Conservation (phyloP, 768 basidiomycete genomes). For the Tylopilus felleus region DNA sequence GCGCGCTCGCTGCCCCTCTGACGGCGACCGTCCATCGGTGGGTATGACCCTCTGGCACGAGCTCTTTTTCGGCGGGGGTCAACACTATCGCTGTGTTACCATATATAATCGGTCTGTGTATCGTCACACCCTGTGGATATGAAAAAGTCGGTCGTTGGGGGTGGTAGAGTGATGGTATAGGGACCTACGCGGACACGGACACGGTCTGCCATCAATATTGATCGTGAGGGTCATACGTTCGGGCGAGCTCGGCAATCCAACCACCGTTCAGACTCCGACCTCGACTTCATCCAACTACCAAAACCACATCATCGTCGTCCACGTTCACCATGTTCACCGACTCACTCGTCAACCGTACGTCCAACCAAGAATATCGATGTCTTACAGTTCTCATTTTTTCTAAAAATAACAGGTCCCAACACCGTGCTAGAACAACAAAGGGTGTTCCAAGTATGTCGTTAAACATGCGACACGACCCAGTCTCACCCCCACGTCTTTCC, state of each 20-base stretch:
- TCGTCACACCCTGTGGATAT: constrained; percentile 69
- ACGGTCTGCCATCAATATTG: constrained; percentile 62
- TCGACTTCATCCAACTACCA: not conserved
- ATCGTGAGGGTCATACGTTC: constrained; percentile 40
- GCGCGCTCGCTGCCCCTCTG: constrained; percentile 76
- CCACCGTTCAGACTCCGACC: constrained; percentile 35
- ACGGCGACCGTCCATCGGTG: constrained; percentile 97
- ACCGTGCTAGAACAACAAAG: constrained; percentile 62
- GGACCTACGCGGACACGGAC: constrained; percentile 73
- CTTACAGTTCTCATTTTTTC: not conserved
- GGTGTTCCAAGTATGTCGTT: constrained; percentile 53
- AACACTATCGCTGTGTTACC: constrained; percentile 88
- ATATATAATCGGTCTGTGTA: constrained; percentile 90
- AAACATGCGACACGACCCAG: not conserved
- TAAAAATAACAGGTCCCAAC: constrained; percentile 51
- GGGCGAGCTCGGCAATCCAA: constrained; percentile 37
- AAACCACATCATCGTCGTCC: not conserved
- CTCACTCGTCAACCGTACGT: constrained; percentile 65
- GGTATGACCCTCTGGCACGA: constrained; percentile 69
- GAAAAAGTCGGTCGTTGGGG: not conserved
- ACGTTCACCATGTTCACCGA: constrained; percentile 45
- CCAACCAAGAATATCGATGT: too few relatives aligned
- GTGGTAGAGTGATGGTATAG: not conserved
- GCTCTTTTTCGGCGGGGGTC: constrained; percentile 65
- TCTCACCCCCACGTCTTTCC: constrained; percentile 11